phyloP scores from a whole-genome alignment of 176 grass and related monocot species.

The Zizania latifolia region DNA sequence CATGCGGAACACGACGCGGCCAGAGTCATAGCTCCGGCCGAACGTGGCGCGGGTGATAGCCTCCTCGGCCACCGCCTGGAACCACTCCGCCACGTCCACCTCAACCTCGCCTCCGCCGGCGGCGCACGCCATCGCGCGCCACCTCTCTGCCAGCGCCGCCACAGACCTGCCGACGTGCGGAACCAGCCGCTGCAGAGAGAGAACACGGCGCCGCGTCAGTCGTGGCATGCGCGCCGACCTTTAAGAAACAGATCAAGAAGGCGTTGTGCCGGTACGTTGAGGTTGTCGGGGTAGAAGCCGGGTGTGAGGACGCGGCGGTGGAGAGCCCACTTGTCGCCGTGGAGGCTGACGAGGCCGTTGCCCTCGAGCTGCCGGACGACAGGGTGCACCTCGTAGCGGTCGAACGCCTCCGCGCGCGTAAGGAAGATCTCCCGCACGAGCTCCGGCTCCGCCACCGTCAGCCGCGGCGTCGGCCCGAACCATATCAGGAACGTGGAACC shows the following conservation, averaged over 20 bases:
- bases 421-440: slow-evolving; percentile 64
- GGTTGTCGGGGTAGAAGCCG: slow-evolving; percentile 66
- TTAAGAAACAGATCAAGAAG: not conserved
- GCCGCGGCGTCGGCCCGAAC: slow-evolving; percentile 77
- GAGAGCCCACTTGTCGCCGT: slow-evolving; percentile 71
- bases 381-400: slow-evolving; percentile 78
- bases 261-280: slow-evolving; percentile 47
- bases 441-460: slow-evolving; percentile 69
- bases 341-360: slow-evolving; percentile 72
- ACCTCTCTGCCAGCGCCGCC: slow-evolving; percentile 46
- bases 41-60: slow-evolving; percentile 62
- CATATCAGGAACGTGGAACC: slow-evolving; percentile 72
- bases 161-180: slow-evolving; percentile 65
- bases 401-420: slow-evolving; percentile 49
- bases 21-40: slow-evolving; percentile 63
- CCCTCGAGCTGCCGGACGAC: slow-evolving; percentile 78
- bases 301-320: slow-evolving; percentile 75
- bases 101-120: slow-evolving; percentile 58
- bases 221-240: not conserved
- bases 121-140: slow-evolving; percentile 37
- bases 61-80: slow-evolving; percentile 70
- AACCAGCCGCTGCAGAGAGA: slow-evolving; percentile 43
- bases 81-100: slow-evolving; percentile 83
- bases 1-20: slow-evolving; percentile 62
- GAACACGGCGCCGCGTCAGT: slow-evolving; percentile 19